Evolutionary conservation across 139 green algal species (phyloP).

Genomic region (Chlamydomonas incerta): DNA sequence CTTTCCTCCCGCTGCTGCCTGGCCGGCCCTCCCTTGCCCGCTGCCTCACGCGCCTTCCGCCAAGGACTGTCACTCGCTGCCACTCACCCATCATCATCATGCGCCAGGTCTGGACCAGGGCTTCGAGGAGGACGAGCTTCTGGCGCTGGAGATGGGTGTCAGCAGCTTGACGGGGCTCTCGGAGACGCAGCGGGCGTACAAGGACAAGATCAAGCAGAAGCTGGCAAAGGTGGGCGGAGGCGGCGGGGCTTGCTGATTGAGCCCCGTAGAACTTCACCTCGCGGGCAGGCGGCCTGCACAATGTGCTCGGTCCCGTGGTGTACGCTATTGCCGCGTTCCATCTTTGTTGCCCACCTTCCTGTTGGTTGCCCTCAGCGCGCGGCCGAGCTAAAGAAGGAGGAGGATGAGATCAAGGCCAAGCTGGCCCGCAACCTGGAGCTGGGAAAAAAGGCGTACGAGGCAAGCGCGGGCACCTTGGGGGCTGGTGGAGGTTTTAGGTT

Average conservation of each 20-base stretch:
- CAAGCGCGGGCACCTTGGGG: too few species aligned
- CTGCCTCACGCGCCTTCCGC: too few species aligned
- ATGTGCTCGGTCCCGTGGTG: too few species aligned
- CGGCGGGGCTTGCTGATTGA: too few species aligned
- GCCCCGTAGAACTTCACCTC: too few species aligned
- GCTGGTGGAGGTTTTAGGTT: too few species aligned
- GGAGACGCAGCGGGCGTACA: constrained; percentile 76
- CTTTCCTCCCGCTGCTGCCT: too few species aligned
- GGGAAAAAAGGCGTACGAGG: constrained; percentile 61
- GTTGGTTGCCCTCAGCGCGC: constrained; percentile 47
- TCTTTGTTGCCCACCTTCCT: background rate
- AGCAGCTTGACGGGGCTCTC: constrained; percentile 48
- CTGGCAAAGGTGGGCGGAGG: constrained; percentile 56
- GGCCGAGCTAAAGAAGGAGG: constrained; percentile 55
- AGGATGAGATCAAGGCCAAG: constrained; percentile 51
- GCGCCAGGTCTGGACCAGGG: constrained; percentile 69
- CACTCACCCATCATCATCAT: too few species aligned
- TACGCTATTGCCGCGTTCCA: background rate
- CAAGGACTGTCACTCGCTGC: too few species aligned
- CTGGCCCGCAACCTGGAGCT: constrained; percentile 48
- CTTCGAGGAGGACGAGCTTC: constrained; percentile 74
- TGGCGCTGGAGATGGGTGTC: constrained; percentile 76
- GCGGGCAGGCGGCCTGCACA: too few species aligned
- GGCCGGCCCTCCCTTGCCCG: too few species aligned
- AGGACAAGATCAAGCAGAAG: constrained; percentile 82